Base-by-base conservation (phyloP, 2,329 filamentous ascomycete species). In the Aspergillus sp. region DNA sequence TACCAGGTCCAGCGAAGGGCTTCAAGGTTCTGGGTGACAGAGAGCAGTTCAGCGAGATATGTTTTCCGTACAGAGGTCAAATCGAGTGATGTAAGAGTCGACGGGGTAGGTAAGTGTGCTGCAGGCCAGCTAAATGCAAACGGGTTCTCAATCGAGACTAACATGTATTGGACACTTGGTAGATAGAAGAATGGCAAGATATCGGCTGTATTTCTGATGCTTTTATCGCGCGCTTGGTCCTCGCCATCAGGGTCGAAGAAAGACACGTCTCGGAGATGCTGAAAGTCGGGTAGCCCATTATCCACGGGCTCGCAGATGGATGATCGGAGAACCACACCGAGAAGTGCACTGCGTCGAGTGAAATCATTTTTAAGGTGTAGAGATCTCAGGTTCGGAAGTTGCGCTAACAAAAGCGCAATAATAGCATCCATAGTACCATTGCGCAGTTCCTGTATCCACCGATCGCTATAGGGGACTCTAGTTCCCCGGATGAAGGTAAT, bases 161-260 rank as follows among this genome's bases (percentile, higher is more conserved):
- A 27, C 30, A 50, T 33, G 12, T n/a, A 36, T 37, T 40, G 8
- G 13, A 47, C 12, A 8, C 24, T 36, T 8, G 39, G 44, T 12
- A 50, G 19, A 30, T 48, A 48, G 15, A 48, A 44, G 6, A 46
- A 28, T 16, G 44, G 29, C n/a, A 50, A 16, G 26, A 41, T 13
- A 29, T 42, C 41, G 24, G 29, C 17, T 2, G 40, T 44, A 19
- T 43, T 43, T 11, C 32, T 40, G 28, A 29, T 5, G 2, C 20
- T 30, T 28, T 24, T 32, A 26, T 34, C 25, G 15, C 24, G 24
- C 2, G 15, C 31, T n/a, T 24, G 0, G 26, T 36, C 12, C 5
- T 20, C 2, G 13, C 15, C 5, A 2, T 27, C n/a, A 4, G 13
- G 27, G n/a, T 15, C 3, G 4, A 29, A 4, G 12, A 17, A 4